A percentile compares a stretch with the other conserved stretches of the same genome.
Evolutionary conservation across 331 rosid genomes (phyloP).

Genomic region (Malus hybrid): DNA sequence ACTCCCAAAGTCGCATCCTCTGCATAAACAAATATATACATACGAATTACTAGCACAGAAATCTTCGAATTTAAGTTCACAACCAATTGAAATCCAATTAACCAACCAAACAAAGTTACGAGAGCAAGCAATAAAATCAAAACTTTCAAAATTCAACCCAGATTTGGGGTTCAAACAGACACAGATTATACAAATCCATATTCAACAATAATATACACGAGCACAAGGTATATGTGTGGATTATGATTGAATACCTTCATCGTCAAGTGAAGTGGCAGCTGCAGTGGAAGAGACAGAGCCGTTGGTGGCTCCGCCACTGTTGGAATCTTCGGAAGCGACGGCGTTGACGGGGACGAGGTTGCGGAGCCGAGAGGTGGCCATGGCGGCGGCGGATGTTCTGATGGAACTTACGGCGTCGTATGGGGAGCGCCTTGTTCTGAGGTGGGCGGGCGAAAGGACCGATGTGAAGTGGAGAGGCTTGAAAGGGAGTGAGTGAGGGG

Average conservation of each 20-base stretch:
- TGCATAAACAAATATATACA: slow-evolving; percentile 16
- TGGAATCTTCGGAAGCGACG: slow-evolving; percentile 31
- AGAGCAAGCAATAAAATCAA: not conserved
- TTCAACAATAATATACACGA: not conserved
- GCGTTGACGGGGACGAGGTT: slow-evolving; percentile 45
- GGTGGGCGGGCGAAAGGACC: slow-evolving; percentile 18
- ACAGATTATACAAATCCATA: not conserved
- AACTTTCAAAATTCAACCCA: not conserved
- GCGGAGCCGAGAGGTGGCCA: slow-evolving; percentile 45
- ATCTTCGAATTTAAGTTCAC: not conserved
- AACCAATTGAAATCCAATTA: not conserved
- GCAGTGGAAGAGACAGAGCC: slow-evolving; percentile 38
- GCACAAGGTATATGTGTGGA: not conserved
- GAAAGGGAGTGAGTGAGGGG: slow-evolving; percentile 19
- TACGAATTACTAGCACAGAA: not conserved
- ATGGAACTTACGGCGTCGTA: slow-evolving; percentile 7
- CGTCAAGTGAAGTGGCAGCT: slow-evolving; percentile 22
- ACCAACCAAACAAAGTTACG: not conserved
- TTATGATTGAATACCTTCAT: slow-evolving; percentile 44
- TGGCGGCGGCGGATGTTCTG: slow-evolving; percentile 19
- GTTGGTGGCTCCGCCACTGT: slow-evolving; percentile 37
- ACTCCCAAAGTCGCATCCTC: too few species aligned
- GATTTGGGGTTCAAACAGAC: not conserved
- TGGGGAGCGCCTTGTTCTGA: slow-evolving; percentile 14
- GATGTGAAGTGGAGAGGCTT: slow-evolving; percentile 13